A percentile compares a stretch with the other conserved stretches of the same genome.
phyloP scores from a whole-genome alignment of 768 basidiomycete species.

The Leccinum truebloodii region DNA sequence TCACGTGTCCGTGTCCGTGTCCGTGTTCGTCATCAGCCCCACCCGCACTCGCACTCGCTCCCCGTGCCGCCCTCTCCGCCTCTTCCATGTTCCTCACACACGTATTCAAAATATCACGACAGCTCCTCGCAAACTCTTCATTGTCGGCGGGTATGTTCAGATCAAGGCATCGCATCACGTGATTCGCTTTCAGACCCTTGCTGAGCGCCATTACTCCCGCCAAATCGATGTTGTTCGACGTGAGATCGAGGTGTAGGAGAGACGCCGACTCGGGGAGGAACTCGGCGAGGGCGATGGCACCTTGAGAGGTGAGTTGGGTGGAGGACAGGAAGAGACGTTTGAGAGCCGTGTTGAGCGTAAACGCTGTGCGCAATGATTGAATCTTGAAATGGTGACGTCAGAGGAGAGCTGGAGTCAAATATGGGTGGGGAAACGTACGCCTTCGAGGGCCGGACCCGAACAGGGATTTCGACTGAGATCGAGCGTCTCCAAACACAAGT shows the following conservation, averaged over 20 bases:
- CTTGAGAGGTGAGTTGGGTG: slow-evolving; percentile 75
- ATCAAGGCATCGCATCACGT: slow-evolving; percentile 89
- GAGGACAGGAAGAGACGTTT: slow-evolving; percentile 90
- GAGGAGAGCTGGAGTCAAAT: background rate
- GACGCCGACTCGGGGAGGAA: slow-evolving; percentile 92
- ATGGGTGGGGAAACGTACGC: slow-evolving; percentile 50
- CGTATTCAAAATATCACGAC: slow-evolving; percentile 83
- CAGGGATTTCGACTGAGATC: slow-evolving; percentile 94
- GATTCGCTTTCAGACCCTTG: slow-evolving; percentile 81
- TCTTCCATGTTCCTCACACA: slow-evolving; percentile 89
- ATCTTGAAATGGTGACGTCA: slow-evolving; percentile 44
- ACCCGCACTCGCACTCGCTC: slow-evolving; percentile 3
- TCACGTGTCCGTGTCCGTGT: background rate
- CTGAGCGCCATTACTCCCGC: slow-evolving; percentile 93
- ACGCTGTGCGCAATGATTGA: slow-evolving; percentile 86
- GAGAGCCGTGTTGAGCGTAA: slow-evolving; percentile 88
- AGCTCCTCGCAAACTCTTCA: slow-evolving; percentile 81
- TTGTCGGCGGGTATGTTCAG: slow-evolving; percentile 87
- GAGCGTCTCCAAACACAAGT: slow-evolving; percentile 88
- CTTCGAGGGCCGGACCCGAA: slow-evolving; percentile 84
- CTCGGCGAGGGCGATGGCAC: slow-evolving; percentile 94
- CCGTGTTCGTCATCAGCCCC: background rate
- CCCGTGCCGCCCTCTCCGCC: slow-evolving; percentile 48
- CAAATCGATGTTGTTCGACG: slow-evolving; percentile 77
- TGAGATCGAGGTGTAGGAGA: slow-evolving; percentile 90